phyloP scores from a whole-genome alignment of 306 rosid genomes.

The Citrullus mucosospermus region DNA sequence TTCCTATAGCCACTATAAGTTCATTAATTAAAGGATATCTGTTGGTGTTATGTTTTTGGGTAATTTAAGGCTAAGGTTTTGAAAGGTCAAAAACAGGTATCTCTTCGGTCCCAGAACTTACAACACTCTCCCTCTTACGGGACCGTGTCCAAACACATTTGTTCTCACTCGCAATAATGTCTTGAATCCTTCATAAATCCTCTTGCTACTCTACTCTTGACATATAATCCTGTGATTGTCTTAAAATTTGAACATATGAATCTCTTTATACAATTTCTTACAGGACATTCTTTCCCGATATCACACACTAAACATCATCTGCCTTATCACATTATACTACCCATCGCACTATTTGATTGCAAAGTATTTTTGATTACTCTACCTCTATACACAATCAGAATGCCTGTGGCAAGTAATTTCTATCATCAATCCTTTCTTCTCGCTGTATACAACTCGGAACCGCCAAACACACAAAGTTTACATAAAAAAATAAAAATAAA shows the following conservation, averaged over 20 bases:
- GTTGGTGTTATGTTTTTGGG: background rate
- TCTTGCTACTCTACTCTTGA: background rate
- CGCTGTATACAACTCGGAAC: background rate
- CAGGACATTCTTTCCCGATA: background rate
- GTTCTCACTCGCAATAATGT: background rate
- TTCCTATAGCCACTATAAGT: background rate
- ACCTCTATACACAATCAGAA: background rate
- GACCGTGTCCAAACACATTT: background rate
- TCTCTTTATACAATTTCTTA: background rate
- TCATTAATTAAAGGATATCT: background rate
- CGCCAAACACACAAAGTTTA: background rate
- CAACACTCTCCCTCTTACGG: background rate
- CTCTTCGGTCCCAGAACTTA: background rate
- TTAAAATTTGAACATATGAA: background rate
- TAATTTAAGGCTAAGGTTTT: background rate
- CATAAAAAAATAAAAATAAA: background rate
- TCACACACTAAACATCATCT: background rate
- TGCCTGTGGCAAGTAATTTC: too few relatives aligned
- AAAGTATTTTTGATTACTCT: background rate
- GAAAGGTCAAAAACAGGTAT: background rate
- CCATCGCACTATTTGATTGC: background rate
- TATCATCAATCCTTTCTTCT: background rate
- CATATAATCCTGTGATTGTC: background rate
- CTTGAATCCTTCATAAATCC: background rate
- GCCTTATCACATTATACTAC: background rate